Conservation (phyloP, 495 filamentous ascomycete species). For the Penicillium coffeae region DNA sequence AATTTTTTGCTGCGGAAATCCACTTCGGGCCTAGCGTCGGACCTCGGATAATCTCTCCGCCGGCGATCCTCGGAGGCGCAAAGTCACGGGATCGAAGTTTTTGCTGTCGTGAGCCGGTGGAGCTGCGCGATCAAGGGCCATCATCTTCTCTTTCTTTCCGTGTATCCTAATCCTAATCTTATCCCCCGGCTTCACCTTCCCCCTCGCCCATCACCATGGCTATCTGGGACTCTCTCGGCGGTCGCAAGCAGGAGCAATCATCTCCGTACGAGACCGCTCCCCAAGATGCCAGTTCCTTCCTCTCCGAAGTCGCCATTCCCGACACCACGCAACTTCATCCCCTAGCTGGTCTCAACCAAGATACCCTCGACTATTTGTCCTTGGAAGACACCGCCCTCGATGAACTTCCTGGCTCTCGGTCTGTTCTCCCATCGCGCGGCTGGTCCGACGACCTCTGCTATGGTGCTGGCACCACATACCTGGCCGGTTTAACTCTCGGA, state of each 20-base stretch:
- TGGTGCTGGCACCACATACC: slow-evolving; percentile 90
- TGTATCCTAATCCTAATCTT: slow-evolving; percentile 24
- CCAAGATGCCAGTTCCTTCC: slow-evolving; percentile 79
- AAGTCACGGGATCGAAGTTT: slow-evolving; percentile 45
- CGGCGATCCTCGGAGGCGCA: neutral
- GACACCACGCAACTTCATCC: slow-evolving; percentile 89
- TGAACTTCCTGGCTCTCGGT: slow-evolving; percentile 78
- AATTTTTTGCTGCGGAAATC: slow-evolving; percentile 26
- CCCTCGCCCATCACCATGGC: slow-evolving; percentile 50
- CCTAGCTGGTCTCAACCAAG: slow-evolving; percentile 88
- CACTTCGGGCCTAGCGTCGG: slow-evolving; percentile 29
- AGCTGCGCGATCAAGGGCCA: slow-evolving; percentile 21
- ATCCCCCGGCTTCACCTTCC: slow-evolving; percentile 3
- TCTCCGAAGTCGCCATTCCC: slow-evolving; percentile 62
- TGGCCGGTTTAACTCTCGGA: slow-evolving; percentile 78
- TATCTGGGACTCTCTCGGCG: slow-evolving; percentile 84
- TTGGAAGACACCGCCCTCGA: slow-evolving; percentile 91
- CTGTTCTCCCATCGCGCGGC: slow-evolving; percentile 86
- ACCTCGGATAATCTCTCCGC: slow-evolving; percentile 21
- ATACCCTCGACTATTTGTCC: slow-evolving; percentile 85
- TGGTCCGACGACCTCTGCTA: slow-evolving; percentile 99
- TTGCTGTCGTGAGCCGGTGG: slow-evolving; percentile 34
- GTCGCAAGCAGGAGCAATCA: slow-evolving; percentile 67
- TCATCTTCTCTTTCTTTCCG: slow-evolving; percentile 20
- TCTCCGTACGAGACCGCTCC: slow-evolving; percentile 61